These are phyloP conservation scores for Carpinus fangiana DNA, from an alignment of 306 rosid species.

Conservation along the genomic window DNA sequence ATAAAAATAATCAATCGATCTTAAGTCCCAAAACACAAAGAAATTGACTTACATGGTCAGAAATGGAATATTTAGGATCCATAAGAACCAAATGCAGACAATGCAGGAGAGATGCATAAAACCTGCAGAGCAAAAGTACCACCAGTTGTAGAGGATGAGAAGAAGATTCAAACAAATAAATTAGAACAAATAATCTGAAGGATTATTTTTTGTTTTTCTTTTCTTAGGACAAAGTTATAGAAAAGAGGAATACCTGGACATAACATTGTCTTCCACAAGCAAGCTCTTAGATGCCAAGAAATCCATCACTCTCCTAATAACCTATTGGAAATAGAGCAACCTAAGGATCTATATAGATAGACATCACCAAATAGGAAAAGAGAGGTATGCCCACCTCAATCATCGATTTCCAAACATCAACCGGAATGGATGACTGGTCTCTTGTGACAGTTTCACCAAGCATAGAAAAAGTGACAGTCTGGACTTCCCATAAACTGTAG, in stretches of 20 bases:
- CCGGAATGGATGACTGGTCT: slow-evolving; percentile 53
- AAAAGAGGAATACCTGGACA: slow-evolving; percentile 58
- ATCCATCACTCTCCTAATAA: slow-evolving; percentile 82
- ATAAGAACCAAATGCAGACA: slow-evolving; percentile 75
- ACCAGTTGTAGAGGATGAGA: slow-evolving; percentile 25
- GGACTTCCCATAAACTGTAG: slow-evolving; percentile 63
- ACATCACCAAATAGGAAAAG: slow-evolving; percentile 3
- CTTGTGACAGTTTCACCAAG: slow-evolving; percentile 74
- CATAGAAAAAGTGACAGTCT: slow-evolving; percentile 63
- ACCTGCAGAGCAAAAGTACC: slow-evolving; percentile 57
- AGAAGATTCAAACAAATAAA: background rate
- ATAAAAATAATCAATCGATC: slow-evolving; percentile 13
- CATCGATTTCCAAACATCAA: slow-evolving; percentile 68
- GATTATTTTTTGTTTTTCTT: slow-evolving; percentile 11
- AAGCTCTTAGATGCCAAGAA: slow-evolving; percentile 55
- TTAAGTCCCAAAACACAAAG: slow-evolving; percentile 14
- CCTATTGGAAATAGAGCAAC: slow-evolving; percentile 43
- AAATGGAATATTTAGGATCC: slow-evolving; percentile 67
- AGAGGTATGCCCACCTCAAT: slow-evolving; percentile 56
- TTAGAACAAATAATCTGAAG: slow-evolving; percentile 14
- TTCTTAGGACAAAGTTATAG: slow-evolving; percentile 18
- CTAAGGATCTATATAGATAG: slow-evolving; percentile 24
- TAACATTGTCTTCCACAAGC: slow-evolving; percentile 55
- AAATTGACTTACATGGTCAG: slow-evolving; percentile 75
- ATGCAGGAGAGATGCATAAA: slow-evolving; percentile 67